These are phyloP conservation scores for Mitragyna speciosa DNA, from an alignment of 257 asterid genomes.

Conservation along the genomic window DNA sequence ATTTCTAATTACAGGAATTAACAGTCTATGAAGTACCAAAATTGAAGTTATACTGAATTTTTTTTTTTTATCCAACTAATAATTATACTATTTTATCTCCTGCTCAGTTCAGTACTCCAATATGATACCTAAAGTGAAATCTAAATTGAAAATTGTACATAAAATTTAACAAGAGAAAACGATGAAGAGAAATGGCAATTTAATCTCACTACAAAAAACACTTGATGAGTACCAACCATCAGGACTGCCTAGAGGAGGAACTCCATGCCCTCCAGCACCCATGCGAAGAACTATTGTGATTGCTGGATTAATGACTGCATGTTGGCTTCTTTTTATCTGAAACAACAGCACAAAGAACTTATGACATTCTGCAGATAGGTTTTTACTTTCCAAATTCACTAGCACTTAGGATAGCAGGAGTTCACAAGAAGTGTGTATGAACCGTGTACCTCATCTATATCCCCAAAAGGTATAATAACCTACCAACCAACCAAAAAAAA, in stretches of 20 bases:
- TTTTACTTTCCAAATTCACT: constrained; percentile 16
- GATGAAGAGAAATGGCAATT: not conserved
- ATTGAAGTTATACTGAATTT: not conserved
- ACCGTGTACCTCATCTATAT: constrained; percentile 78
- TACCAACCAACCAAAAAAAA: constrained; percentile 39
- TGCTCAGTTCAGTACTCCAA: not conserved
- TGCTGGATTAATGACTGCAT: constrained; percentile 87
- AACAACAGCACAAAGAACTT: constrained; percentile 18
- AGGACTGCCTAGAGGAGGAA: constrained; percentile 78
- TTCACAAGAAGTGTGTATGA: constrained; percentile 25
- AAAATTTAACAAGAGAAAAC: not conserved
- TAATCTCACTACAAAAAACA: not conserved
- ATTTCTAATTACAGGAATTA: not conserved
- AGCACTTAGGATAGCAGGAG: constrained; percentile 2
- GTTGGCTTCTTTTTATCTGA: constrained; percentile 90
- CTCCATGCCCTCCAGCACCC: constrained; percentile 93
- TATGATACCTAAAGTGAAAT: not conserved
- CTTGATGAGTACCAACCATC: constrained; percentile 59
- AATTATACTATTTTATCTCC: not conserved
- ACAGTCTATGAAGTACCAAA: not conserved
- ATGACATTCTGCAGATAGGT: constrained; percentile 18
- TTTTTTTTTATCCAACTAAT: not conserved
- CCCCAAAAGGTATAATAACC: constrained; percentile 87
- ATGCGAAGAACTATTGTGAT: constrained; percentile 72
- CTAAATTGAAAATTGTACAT: not conserved